phyloP scores from a whole-genome alignment of 495 filamentous ascomycete genomes.

The Bacidia gigantensis region DNA sequence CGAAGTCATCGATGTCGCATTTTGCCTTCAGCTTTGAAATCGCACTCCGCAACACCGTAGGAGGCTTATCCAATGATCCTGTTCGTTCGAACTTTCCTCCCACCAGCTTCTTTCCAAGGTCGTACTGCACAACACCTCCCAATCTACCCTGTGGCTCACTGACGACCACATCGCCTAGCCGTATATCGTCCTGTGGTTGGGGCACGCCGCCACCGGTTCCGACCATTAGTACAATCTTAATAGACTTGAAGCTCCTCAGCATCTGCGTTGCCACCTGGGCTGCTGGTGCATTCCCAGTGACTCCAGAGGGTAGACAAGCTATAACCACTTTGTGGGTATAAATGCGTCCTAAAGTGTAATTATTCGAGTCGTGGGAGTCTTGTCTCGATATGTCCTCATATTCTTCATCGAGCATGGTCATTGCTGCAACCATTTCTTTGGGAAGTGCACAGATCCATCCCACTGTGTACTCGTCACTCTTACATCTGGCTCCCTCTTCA shows the following conservation, averaged over 20 bases:
- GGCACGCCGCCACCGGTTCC: slow-evolving; percentile 30
- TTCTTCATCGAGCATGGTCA: slow-evolving; percentile 33
- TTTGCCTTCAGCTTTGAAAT: slow-evolving; percentile 18
- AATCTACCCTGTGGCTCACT: slow-evolving; percentile 21
- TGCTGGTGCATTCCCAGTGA: slow-evolving; percentile 27
- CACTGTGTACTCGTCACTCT: slow-evolving; percentile 30
- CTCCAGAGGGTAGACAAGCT: slow-evolving; percentile 25
- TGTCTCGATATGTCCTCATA: slow-evolving; percentile 22
- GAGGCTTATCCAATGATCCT: slow-evolving; percentile 24
- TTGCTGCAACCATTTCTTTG: slow-evolving; percentile 31
- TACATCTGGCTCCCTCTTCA: neutral
- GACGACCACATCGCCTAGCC: slow-evolving; percentile 34
- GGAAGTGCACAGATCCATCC: slow-evolving; percentile 37
- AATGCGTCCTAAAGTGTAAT: slow-evolving; percentile 26
- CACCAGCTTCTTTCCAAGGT: slow-evolving; percentile 26
- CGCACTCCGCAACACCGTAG: slow-evolving; percentile 20
- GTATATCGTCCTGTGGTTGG: slow-evolving; percentile 20
- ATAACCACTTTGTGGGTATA: slow-evolving; percentile 29
- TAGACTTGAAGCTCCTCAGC: slow-evolving; percentile 25
- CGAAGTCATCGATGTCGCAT: slow-evolving; percentile 12
- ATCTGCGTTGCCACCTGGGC: slow-evolving; percentile 25
- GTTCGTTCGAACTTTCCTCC: slow-evolving; percentile 23
- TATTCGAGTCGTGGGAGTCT: slow-evolving; percentile 20
- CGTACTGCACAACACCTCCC: slow-evolving; percentile 31
- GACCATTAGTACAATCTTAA: slow-evolving; percentile 33